Percentiles rank a stretch among this genome's conserved stretches.
Evolutionary conservation across 2,329 filamentous ascomycete species (phyloP).

Genomic region (Claviceps fusiformis): DNA sequence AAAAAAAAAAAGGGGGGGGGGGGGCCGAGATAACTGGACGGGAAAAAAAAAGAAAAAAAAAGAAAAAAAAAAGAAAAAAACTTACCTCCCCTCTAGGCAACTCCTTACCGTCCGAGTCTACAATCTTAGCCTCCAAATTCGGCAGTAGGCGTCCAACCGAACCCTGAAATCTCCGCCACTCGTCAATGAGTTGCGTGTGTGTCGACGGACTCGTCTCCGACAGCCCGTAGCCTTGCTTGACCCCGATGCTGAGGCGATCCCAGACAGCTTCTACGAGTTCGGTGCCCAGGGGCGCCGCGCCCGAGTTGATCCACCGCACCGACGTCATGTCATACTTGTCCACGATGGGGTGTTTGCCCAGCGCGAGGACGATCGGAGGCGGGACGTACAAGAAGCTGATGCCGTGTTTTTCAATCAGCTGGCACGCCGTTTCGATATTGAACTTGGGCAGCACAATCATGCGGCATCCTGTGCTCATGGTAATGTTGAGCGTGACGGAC

Average conservation of each 20-base stretch:
- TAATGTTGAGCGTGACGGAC: slow-evolving; percentile 16
- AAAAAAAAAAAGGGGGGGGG: not conserved
- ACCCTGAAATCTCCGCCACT: slow-evolving; percentile 66
- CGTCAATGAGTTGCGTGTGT: slow-evolving; percentile 57
- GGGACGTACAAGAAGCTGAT: slow-evolving; percentile 74
- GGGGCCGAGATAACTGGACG: not conserved
- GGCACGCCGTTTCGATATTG: slow-evolving; percentile 66
- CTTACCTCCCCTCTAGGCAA: slow-evolving; percentile 38
- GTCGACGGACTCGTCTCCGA: slow-evolving; percentile 76
- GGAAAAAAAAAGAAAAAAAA: not conserved
- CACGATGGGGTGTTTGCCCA: slow-evolving; percentile 68
- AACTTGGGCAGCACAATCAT: slow-evolving; percentile 63
- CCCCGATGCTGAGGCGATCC: slow-evolving; percentile 57
- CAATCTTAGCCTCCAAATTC: slow-evolving; percentile 71
- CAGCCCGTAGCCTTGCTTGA: slow-evolving; percentile 89
- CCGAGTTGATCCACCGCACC: slow-evolving; percentile 74
- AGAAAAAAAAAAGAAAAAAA: not conserved
- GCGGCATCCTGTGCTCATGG: slow-evolving; percentile 47
- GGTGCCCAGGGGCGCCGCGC: slow-evolving; percentile 69
- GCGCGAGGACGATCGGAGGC: slow-evolving; percentile 67
- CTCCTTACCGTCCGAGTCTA: slow-evolving; percentile 45
- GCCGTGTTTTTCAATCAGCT: slow-evolving; percentile 57
- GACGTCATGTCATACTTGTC: slow-evolving; percentile 68
- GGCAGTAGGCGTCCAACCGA: slow-evolving; percentile 66
- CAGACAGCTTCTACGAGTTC: slow-evolving; percentile 70